phyloP scores from a whole-genome alignment of 805 yeast genomes.

The Barnettozyma siamensis region DNA sequence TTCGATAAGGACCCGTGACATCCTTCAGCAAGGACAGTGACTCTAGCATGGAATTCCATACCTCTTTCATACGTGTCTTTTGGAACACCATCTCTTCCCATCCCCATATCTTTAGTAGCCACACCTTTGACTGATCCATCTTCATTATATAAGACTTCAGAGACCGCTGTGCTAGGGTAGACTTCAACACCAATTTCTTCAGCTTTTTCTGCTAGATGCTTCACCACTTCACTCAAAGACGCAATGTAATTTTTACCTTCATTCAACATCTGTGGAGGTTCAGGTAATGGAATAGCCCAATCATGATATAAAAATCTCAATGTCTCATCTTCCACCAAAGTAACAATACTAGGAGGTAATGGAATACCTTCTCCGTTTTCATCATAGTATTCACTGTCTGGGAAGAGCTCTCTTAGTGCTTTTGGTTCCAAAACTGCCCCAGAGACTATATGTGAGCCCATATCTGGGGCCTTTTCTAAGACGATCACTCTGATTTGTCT shows the following conservation, averaged over 20 bases:
- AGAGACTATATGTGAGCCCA: conserved; percentile 88
- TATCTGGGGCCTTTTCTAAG: conserved; percentile 86
- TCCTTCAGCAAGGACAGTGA: conserved; percentile 94
- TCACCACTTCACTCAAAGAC: conserved; percentile 74
- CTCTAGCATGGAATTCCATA: conserved; percentile 91
- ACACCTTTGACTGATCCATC: conserved; percentile 74
- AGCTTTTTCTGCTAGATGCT: conserved; percentile 80
- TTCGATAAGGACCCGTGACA: conserved; percentile 94
- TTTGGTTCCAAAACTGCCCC: conserved; percentile 94
- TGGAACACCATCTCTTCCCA: conserved; percentile 68
- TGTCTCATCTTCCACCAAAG: conserved; percentile 68
- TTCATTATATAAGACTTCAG: conserved; percentile 62
- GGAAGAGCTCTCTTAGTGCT: conserved; percentile 79
- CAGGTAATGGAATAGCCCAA: conserved; percentile 69
- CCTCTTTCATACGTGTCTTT: conserved; percentile 89
- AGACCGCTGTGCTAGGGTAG: conserved; percentile 85
- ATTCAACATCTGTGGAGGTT: conserved; percentile 88
- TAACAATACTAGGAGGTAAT: conserved; percentile 69
- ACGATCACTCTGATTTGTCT: conserved; percentile 81
- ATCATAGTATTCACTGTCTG: conserved; percentile 51
- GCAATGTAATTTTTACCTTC: conserved; percentile 79
- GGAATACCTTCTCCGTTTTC: conserved; percentile 57
- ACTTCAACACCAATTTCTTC: conserved; percentile 92
- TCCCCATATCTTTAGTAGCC: conserved; percentile 91
- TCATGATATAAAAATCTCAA: conserved; percentile 64